Evolutionary conservation across 805 yeast genomes (phyloP), one percentile per base, ranked within the genome.

Genomic region (Candida tibetensis): DNA sequence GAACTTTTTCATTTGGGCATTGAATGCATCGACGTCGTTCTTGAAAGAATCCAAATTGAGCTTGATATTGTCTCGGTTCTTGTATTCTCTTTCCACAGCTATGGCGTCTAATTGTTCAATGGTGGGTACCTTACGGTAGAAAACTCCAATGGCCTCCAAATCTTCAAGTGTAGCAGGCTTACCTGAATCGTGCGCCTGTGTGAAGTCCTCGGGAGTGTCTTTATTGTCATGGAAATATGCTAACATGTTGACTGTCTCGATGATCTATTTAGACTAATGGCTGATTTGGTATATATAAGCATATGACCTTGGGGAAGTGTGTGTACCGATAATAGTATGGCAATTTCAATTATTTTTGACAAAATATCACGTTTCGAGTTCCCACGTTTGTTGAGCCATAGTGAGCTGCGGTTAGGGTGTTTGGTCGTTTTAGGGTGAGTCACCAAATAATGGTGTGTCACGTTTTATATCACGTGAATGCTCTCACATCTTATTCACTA

Each of bases 171-270:
- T 41, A 1, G 85, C 88, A 0, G 58, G 53, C 2, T 44, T 60
- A 0, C 96, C 96, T 0, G 88, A 76, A 61, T 85, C 72, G 60
- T 87, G 95, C 23, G 77, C 80, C 13, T 74, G 76, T 14, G 88
- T 79, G 64, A 81, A 82, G 50, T 68, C 48, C 34, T 80, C 85
- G 1, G 64, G 64, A 1, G 73, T 60, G 34, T 73, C 72, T 25
- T 73, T 60, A 53, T 74, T 71, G 55, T 86, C 91, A 75, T 83
- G 85, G 49, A 74, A 77, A 58, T 82, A 86, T 1, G 72, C 72
- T 48, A 68, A 65, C 68, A 62, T 62, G 13, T 17, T 45, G 28
- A 23, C n/a, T n/a, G n/a, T n/a, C n/a, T n/a, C n/a, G n/a, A n/a
- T n/a, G n/a, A n/a, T n/a, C n/a, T n/a, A n/a, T 14, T 31, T 17